Base-by-base conservation (phyloP, 1,284 basidiomycete species). In the Puccinia triticina region DNA sequence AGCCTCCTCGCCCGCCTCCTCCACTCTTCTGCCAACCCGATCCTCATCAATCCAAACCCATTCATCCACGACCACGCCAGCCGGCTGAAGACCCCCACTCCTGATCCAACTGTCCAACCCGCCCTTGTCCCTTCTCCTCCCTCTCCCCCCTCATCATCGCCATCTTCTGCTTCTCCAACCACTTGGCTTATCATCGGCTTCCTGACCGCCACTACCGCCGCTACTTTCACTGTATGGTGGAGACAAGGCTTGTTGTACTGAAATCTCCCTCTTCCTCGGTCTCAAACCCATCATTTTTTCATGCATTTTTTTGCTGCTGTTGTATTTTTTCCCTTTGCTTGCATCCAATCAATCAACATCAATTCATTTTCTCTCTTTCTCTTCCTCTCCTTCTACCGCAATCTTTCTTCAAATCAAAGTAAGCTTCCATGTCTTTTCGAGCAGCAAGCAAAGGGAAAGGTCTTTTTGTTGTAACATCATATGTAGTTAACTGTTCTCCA, bases 171-270 rank as follows among this genome's bases (percentile, higher is more conserved):
- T 73, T 34, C 46, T 53, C 53, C 72, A 7, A 57, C 72, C 10
- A 57, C 48, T 50, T 74, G 72, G 72, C 50, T 74, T 10, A 57
- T 74, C 14, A 74, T 74, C 34, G 72, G 72, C 8, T 74, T 74
- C 32, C 46, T 74, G 7, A 57, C 72, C 34, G 72, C 72, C 2
- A 73, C 71, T 18, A 73, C 71, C 16, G 71, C 71, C 4, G 71
- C 71, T 26, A 21, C 71, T 21, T 55, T 74, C 11, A 55, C 72
- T 21, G 50, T 74, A 2, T 74, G 72, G 72, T 74, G 50, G 46
- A 29, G 34, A 71, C 12, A 71, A 23, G 29, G 16, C 10, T 18
- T 48, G 40, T 71, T 71, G 40, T 3, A 21, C 43, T 71, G 32
- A 53, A 18, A 12, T n/a, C 7, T 50, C 48, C 3, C 32, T 48